Percentiles rank a stretch among this genome's conserved stretches.
Conservation (phyloP, 768 basidiomycete genomes). For the Mycena sanguinolenta region DNA sequence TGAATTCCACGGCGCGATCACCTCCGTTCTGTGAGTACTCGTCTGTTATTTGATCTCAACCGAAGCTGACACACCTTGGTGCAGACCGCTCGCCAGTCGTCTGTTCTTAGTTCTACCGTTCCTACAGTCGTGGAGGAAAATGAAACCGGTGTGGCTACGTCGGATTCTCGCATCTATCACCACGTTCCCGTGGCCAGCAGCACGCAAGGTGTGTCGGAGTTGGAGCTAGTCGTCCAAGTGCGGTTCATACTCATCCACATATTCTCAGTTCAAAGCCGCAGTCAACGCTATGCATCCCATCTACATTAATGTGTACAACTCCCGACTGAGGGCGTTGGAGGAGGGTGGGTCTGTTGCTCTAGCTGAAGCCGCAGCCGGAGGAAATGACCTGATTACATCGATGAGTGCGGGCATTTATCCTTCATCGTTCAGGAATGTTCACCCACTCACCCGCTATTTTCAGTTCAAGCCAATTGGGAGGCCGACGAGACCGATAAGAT, state of each 20-base stretch:
- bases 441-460: no score
- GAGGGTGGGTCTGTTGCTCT: constrained; percentile 39
- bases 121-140: constrained; percentile 41
- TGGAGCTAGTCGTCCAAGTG: background rate
- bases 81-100: constrained; percentile 41
- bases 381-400: constrained; percentile 42
- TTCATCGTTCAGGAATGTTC: background rate
- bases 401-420: constrained; percentile 35
- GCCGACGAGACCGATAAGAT: constrained; percentile 45
- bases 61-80: background rate
- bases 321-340: constrained; percentile 34
- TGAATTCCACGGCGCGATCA: constrained; percentile 35
- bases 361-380: constrained; percentile 35
- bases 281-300: constrained; percentile 41
- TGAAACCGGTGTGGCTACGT: constrained; percentile 42
- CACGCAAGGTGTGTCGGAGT: constrained; percentile 31
- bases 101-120: constrained; percentile 43
- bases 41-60: background rate
- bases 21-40: constrained; percentile 23
- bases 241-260: background rate
- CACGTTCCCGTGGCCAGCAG: constrained; percentile 42
- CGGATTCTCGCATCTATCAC: constrained; percentile 32
- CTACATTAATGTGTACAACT: constrained; percentile 33
- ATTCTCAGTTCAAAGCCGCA: constrained; percentile 40
- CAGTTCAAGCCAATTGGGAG: constrained; percentile 49